Conservation (phyloP, 169 alveolate species). For the Babesia ovis region DNA sequence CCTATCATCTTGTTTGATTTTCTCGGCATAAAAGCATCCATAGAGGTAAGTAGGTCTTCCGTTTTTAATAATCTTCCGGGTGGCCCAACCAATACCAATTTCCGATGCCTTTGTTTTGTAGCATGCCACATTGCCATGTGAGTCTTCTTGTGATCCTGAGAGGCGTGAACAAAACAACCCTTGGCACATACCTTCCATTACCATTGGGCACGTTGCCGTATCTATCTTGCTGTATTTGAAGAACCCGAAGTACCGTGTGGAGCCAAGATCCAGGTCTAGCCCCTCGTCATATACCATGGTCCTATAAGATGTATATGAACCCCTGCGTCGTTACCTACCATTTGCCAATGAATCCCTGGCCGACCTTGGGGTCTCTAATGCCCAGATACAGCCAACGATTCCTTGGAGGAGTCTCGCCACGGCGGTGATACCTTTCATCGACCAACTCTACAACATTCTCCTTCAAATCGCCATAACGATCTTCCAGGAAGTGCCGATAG, state of each 20-base stretch:
- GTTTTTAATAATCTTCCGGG: constrained; percentile 27
- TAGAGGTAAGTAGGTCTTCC: constrained; percentile 55
- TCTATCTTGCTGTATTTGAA: constrained; percentile 41
- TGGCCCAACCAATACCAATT: constrained; percentile 56
- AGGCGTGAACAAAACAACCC: neutral
- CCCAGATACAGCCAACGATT: constrained; percentile 55
- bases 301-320: constrained; percentile 13
- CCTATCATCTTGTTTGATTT: constrained; percentile 14
- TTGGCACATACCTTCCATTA: constrained; percentile 23
- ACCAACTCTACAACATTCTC: constrained; percentile 43
- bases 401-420: constrained; percentile 43
- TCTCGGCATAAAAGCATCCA: constrained; percentile 69
- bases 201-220: constrained; percentile 37
- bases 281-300: constrained; percentile 73
- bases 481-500: constrained; percentile 33
- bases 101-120: constrained; percentile 53
- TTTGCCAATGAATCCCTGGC: constrained; percentile 29
- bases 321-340: constrained; percentile 17
- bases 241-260: constrained; percentile 51
- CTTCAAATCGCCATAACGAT: constrained; percentile 30
- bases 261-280: constrained; percentile 37
- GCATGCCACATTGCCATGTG: constrained; percentile 47
- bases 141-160: constrained; percentile 41
- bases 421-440: constrained; percentile 39
- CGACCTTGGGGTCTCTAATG: constrained; percentile 1